A percentile compares a stretch with the other conserved stretches of the same genome.
These are phyloP conservation scores for Ophiostoma ulmi DNA, from an alignment of 2,329 filamentous ascomycete genomes.

Conservation along the genomic window DNA sequence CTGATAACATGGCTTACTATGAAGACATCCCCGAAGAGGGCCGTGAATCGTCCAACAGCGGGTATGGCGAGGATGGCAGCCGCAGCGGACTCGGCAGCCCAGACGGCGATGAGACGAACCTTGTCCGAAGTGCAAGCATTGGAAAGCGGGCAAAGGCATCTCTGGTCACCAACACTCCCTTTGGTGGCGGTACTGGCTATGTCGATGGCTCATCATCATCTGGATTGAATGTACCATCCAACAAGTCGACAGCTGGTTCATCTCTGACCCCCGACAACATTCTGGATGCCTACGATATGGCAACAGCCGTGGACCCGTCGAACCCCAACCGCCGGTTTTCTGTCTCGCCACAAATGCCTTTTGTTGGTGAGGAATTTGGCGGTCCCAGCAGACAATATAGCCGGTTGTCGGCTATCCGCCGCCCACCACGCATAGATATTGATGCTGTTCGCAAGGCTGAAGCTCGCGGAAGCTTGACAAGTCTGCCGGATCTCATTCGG, in stretches of 20 bases:
- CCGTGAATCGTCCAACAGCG: constrained; percentile 41
- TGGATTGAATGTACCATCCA: constrained; percentile 29
- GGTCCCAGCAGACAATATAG: constrained; percentile 36
- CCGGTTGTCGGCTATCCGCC: constrained; percentile 51
- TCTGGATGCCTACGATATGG: constrained; percentile 47
- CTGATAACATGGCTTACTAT: constrained; percentile 42
- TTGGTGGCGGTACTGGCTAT: background rate
- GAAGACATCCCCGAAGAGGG: constrained; percentile 48
- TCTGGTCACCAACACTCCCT: constrained; percentile 39
- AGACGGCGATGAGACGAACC: constrained; percentile 50
- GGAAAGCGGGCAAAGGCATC: constrained; percentile 56
- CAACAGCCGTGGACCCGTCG: constrained; percentile 42
- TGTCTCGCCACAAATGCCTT: constrained; percentile 29
- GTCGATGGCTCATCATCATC: background rate
- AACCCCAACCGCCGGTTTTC: constrained; percentile 30
- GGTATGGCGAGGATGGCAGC: constrained; percentile 43
- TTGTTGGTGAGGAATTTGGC: constrained; percentile 21
- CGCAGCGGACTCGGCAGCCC: constrained; percentile 23
- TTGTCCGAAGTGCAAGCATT: constrained; percentile 58
- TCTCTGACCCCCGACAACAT: constrained; percentile 44
- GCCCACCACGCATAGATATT: constrained; percentile 73
- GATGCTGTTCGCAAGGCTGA: constrained; percentile 77
- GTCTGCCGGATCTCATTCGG: constrained; percentile 82
- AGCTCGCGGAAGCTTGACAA: constrained; percentile 82
- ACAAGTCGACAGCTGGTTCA: constrained; percentile 30